Evolutionary conservation across 1,284 basidiomycete genomes (phyloP), one percentile per base, ranked within the genome.

Genomic region (Sporisorium graminicola): DNA sequence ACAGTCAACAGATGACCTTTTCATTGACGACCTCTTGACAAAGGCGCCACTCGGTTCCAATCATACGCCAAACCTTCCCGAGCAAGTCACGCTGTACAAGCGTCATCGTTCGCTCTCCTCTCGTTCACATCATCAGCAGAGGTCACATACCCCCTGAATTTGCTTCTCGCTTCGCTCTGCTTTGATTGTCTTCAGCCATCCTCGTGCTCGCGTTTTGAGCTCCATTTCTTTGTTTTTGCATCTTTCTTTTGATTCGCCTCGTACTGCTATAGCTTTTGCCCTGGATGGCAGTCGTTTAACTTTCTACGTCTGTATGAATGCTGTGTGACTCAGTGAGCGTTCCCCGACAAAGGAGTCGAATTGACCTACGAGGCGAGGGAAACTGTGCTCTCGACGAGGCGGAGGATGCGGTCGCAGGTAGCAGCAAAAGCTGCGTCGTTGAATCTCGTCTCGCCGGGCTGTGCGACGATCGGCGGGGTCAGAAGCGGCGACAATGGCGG

Each of bases 101-200:
- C 59, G 69, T 26, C 69, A 71, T 62, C 69, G 63, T 35, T 62
- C 69, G 16, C 51, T 65, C 16, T 65, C 63, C 0, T 71, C 69
- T 27, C 63, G 69, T 51, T 65, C 69, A 18, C 63, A 71, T 53
- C 63, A 71, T 53, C 67, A 71, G 49, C 58, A 65, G 43, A 61
- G 63, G 29, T 58, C 69, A 52, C 63, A 71, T 65, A 65, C 59
- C 69, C 46, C 40, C 46, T 65, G 24, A 51, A 9, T 9, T 24
- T 16, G 20, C 29, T 24, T 20, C 8, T 18, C 22, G 14, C 24
- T 31, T 51, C 37, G 27, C 43, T 55, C 35, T 40, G 40, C 20
- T 46, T 59, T 40, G 40, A 18, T 46, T 59, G 56, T 35, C 12
- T 40, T 26, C 7, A 22, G 14, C 16, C 14, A n/a, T 40, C 37